phyloP scores from a whole-genome alignment of 345 rosid genomes.

The Carallia brachiata region DNA sequence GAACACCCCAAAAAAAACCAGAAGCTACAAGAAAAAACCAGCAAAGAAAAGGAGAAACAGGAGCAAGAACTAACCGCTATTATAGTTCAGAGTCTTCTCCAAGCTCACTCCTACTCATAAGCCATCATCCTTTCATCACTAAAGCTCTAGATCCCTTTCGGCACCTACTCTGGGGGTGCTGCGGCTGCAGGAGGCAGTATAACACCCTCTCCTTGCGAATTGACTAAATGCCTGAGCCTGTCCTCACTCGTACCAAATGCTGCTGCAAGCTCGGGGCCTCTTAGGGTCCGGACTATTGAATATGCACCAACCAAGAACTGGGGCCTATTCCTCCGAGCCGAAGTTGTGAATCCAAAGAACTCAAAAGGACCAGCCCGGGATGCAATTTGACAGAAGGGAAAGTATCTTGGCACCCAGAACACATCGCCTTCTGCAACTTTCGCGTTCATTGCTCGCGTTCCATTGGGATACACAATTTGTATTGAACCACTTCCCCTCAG shows the following conservation, averaged over 20 bases:
- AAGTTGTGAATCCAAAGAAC: slow-evolving; percentile 90
- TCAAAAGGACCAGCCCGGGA: slow-evolving; percentile 52
- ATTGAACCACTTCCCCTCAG: slow-evolving; percentile 64
- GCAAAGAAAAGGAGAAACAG: background rate
- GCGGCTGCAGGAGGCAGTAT: slow-evolving; percentile 61
- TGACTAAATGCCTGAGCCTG: slow-evolving; percentile 31
- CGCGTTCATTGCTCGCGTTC: slow-evolving; percentile 57
- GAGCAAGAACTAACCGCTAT: background rate
- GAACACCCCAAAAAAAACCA: too few species aligned
- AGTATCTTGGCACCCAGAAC: slow-evolving; percentile 81
- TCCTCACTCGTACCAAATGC: slow-evolving; percentile 53
- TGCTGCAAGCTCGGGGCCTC: slow-evolving; percentile 50
- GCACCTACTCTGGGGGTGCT: slow-evolving; percentile 39
- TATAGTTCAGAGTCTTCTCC: background rate
- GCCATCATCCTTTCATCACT: slow-evolving; percentile 31
- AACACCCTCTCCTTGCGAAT: slow-evolving; percentile 56
- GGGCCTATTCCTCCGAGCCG: slow-evolving; percentile 67
- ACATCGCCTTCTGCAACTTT: slow-evolving; percentile 63
- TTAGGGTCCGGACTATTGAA: slow-evolving; percentile 50
- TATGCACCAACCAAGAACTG: slow-evolving; percentile 70
- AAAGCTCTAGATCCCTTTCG: slow-evolving; percentile 17
- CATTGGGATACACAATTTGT: slow-evolving; percentile 71
- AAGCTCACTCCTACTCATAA: slow-evolving; percentile 14
- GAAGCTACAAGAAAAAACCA: too few species aligned
- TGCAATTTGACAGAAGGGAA: slow-evolving; percentile 84